Evolutionary conservation across 768 basidiomycete genomes (phyloP), one percentile per base, ranked within the genome.

Genomic region (Postia placenta): DNA sequence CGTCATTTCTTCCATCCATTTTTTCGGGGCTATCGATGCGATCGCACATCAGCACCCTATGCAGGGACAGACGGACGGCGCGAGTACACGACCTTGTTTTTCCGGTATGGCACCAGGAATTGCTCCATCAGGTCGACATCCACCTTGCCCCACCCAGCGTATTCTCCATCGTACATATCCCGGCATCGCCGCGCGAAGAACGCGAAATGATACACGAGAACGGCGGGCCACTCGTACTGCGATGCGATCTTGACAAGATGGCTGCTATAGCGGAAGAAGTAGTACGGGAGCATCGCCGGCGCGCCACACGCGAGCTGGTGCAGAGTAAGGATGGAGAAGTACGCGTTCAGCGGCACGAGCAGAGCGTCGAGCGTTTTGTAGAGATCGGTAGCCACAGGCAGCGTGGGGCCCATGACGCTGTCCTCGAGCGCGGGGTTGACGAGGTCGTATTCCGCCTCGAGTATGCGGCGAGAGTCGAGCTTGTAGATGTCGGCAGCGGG

Each of bases 91-190:
- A 62, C 61, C 57, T 44, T 56, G 33, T 51, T 55, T 42, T 58
- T 56, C 45, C 56, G 53, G 38, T 63, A 54, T 30, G 60, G 58
- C 24, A 63, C 54, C 19, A 64, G 56, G 42, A 61, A 49, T 49
- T 64, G 59, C 48, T 64, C 62, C 62, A 64, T 64, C 19, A 64
- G 50, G 48, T 64, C 62, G 42, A 61, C 60, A 19, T 64, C 60
- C 26, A 57, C 57, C 37, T 57, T 57, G 2, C 56, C 60, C 62
- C 62, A 64, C 1, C 62, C 62, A 17, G 57, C 19, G 43, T 56
- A 64, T 20, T 60, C 57, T 30, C 60, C 62, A 19, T 52, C 55
- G 35, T 56, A 55, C 62, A 64, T 64, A 52, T 64, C 62, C 45
- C 51, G 57, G 35, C 58, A 57, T 12, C 62, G 45, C 20, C 62